phyloP scores from a whole-genome alignment of 352 stramenopile genomes.

The Phytophthora constricta region DNA sequence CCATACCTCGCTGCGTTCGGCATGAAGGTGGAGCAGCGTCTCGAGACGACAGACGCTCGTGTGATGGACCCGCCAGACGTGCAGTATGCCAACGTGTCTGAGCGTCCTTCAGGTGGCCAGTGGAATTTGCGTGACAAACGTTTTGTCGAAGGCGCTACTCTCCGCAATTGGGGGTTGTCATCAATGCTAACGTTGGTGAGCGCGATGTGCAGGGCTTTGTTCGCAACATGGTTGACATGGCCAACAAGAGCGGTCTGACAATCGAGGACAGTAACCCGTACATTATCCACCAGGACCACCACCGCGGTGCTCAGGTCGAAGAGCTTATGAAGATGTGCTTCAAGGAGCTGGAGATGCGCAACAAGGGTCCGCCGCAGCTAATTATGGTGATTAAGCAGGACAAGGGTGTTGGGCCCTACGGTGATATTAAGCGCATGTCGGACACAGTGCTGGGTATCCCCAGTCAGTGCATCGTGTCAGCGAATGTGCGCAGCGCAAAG shows the following conservation, averaged over 20 bases:
- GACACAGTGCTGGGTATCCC: constrained; percentile 72
- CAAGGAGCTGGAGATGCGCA: constrained; percentile 46
- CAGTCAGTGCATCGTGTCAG: constrained; percentile 71
- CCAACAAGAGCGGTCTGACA: constrained; percentile 43
- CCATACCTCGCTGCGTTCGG: constrained; percentile 69
- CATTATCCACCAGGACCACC: constrained; percentile 47
- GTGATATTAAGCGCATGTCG: constrained; percentile 78
- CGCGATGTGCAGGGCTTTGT: constrained; percentile 57
- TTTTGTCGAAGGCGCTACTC: constrained; percentile 57
- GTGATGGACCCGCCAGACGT: constrained; percentile 69
- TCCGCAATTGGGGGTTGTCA: constrained; percentile 72
- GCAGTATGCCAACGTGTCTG: constrained; percentile 65
- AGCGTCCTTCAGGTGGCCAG: constrained; percentile 59
- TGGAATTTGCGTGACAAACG: constrained; percentile 85
- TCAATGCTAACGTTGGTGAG: constrained; percentile 44
- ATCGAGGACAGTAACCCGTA: constrained; percentile 48
- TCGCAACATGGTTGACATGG: constrained; percentile 41
- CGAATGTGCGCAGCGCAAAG: constrained; percentile 51
- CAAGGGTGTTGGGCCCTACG: constrained; percentile 53
- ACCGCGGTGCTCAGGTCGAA: constrained; percentile 50
- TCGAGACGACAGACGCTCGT: constrained; percentile 55
- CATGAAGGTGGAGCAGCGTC: constrained; percentile 57
- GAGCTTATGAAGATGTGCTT: constrained; percentile 71
- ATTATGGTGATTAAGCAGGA: constrained; percentile 69
- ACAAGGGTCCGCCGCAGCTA: constrained; percentile 47